Base-by-base conservation (phyloP, 2,329 filamentous ascomycete genomes). In the Diaporthe ilicicola region DNA sequence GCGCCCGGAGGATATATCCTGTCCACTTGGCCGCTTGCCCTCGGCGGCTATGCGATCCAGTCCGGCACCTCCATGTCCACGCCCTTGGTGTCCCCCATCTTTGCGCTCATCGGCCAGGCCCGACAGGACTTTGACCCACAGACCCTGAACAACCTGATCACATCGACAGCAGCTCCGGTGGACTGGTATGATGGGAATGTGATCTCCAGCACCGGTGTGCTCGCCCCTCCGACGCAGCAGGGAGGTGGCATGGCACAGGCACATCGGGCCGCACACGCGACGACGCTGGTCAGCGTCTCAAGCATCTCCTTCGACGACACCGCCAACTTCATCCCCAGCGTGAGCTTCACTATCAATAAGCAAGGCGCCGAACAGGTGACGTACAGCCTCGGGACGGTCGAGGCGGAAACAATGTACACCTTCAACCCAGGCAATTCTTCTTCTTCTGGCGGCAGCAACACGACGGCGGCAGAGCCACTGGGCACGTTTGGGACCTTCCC, bases 401-500 rank as follows among this genome's bases (percentile, higher is more conserved):
- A 59, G 15, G 55, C 55, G 7, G 22, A 59, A 19, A 59, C 55
- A 1, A 59, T 59, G 55, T 59, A 19, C 55, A 59, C 37, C 12
- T 61, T 44, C 55, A 61, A 44, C 55, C 55, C 55, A 8, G 55
- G 37, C 3, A 44, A 29, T 17, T n/a, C n/a, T n/a, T n/a, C n/a
- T n/a, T n/a, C 22, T 13, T 5, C 22, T n/a, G 22, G 37, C 15
- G n/a, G n/a, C n/a, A 3, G 55, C 22, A 59, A 66, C 46, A 10
- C 13, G 10, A 66, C 62, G 44, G 44, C 22, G 29, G 59, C 27
- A 10, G 46, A 66, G 62, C n/a, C 32, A 12, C 29, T 50, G 46
- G 48, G 62, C 62, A 48, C 62, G n/a, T 66, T 39, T 39, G 62
- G 44, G 3, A 66, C 19, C 46, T 39, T 66, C 42, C 62, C 62